Evolutionary conservation across 441 rosid species (phyloP).

Genomic region (Adansonia grandidieri): DNA sequence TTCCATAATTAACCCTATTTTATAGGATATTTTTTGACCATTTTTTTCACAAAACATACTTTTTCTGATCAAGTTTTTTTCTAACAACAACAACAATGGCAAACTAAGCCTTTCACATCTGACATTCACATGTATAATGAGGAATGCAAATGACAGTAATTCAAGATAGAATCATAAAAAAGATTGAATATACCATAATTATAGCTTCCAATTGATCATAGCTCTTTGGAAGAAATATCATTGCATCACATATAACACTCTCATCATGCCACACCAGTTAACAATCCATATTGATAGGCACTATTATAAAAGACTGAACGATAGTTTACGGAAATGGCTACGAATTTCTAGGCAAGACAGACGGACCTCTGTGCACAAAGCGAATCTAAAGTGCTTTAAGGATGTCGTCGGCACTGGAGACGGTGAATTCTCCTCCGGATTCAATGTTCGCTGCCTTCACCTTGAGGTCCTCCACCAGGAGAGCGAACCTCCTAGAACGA

Average conservation of each 20-base stretch:
- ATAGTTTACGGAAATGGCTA: background rate
- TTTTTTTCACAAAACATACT: too few relatives aligned
- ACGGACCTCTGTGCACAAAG: background rate
- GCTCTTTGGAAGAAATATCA: background rate
- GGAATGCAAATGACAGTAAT: too few relatives aligned
- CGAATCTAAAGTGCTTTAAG: conserved; percentile 61
- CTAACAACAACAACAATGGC: too few relatives aligned
- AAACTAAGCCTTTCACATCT: too few relatives aligned
- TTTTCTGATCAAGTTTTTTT: too few relatives aligned
- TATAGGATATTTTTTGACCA: too few relatives aligned
- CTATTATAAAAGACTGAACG: background rate
- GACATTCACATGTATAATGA: too few relatives aligned
- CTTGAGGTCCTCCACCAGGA: conserved; percentile 81
- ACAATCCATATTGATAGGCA: background rate
- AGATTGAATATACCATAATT: too few relatives aligned
- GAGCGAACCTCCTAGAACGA: conserved; percentile 83
- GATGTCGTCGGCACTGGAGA: conserved; percentile 87
- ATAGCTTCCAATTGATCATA: background rate
- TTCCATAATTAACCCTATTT: too few relatives aligned
- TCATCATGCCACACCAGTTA: background rate
- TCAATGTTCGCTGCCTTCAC: conserved; percentile 88
- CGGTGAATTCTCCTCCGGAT: conserved; percentile 85
- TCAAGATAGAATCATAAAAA: too few relatives aligned
- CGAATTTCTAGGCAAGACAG: background rate
- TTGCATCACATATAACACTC: background rate